Base-by-base conservation (phyloP, 164 flowering plant genomes). In the Hamamelis virginiana region DNA sequence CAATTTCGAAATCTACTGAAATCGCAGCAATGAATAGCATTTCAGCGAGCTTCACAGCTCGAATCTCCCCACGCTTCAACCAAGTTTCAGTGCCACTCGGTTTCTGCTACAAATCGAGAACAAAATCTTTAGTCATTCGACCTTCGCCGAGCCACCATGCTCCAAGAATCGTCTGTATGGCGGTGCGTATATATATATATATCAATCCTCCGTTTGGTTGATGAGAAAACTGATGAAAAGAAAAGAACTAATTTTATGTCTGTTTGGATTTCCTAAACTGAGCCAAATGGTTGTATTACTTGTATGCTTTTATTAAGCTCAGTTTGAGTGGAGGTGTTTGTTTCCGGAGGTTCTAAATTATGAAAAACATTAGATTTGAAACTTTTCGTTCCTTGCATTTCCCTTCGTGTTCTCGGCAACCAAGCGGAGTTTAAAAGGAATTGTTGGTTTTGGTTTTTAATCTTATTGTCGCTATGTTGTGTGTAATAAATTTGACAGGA, bases 91-190 rank as follows among this genome's bases (percentile, higher is more conserved):
- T 11, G 25, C 69, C 66, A 26, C 67, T 27, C 4, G 19, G 55
- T 44, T 62, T 56, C 22, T 3, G 18, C 58, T 45, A 18, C 50
- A 71, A 41, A 13, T 62, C 65, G 52, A 41, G 57, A 16, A 60
- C 59, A 50, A 59, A 51, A 5, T 53, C 51, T 33, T 43, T 58
- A 19, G 41, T 68, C 22, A 16, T 62, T 38, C 76, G 64, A 33
- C 78, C 84, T 66, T 71, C 64, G 1, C 78, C 68, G 19, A n/a
- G 59, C 15, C 69, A 22, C 44, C 74, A 71, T 67, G 77, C 72
- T 65, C 67, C 83, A 6, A 74, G 82, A 70, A 56, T 84, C 69
- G 75, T 84, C 70, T 91, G 95, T 85, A 88, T 84, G 91, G 95
- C 95, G 83, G 97, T 91, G 13, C 23, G 86, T 72, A 38, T 46